Percentiles rank a stretch among this genome's conserved stretches.
Evolutionary conservation across 257 asterid species (phyloP).

Genomic region (Lantana camara): DNA sequence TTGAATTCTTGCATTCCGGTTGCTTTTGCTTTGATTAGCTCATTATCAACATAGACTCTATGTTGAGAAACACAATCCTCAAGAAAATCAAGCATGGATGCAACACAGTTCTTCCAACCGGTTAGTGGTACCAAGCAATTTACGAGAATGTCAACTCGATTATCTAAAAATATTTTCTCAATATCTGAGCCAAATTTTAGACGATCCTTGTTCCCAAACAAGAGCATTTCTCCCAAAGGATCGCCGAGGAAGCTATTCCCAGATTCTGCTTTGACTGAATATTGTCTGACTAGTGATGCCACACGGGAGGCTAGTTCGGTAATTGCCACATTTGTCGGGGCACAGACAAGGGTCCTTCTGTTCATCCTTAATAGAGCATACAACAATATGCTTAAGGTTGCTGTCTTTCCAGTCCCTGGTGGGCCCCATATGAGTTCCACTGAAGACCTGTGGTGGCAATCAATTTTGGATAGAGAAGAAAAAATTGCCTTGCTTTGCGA

Average conservation of each 20-base stretch:
- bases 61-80: conserved; percentile 42
- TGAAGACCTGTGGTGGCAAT: conserved; percentile 29
- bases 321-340: conserved; percentile 69
- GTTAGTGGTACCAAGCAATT: conserved; percentile 35
- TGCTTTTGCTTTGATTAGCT: conserved; percentile 25
- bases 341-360: conserved; percentile 52
- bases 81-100: conserved; percentile 41
- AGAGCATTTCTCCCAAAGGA: conserved; percentile 46
- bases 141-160: conserved; percentile 41
- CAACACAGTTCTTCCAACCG: conserved; percentile 41
- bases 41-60: conserved; percentile 35
- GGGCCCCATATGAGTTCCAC: conserved; percentile 65
- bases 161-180: conserved; percentile 41
- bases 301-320: conserved; percentile 54
- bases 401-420: conserved; percentile 71
- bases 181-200: conserved; percentile 37
- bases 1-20: conserved; percentile 6
- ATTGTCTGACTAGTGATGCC: conserved; percentile 26
- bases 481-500: conserved; percentile 47
- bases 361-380: conserved; percentile 42
- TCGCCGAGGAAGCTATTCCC: conserved; percentile 3
- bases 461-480: conserved; percentile 27
- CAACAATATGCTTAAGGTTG: conserved; percentile 43
- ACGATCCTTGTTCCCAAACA: conserved; percentile 47
- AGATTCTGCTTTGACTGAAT: conserved; percentile 29